phyloP scores from a whole-genome alignment of 2,329 filamentous ascomycete species.

The Pleoardoris graminearum region DNA sequence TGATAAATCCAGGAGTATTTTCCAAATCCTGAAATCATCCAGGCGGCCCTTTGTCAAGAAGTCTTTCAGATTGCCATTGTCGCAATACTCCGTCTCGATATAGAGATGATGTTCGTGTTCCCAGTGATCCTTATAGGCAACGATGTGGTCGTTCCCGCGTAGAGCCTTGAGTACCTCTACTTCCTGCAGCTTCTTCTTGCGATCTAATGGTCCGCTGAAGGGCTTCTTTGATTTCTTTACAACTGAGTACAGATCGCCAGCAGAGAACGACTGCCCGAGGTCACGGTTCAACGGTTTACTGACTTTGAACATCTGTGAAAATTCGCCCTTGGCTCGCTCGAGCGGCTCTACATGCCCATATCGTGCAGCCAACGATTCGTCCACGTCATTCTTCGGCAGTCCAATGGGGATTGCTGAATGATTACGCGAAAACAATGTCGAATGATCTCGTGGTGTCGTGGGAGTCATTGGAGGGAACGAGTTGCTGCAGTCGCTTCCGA shows the following conservation, averaged over 20 bases:
- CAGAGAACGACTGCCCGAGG: constrained; percentile 31
- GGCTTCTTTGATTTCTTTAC: constrained; percentile 91
- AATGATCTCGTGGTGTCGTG: constrained; percentile 66
- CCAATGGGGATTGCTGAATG: constrained; percentile 63
- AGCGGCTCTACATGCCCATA: constrained; percentile 75
- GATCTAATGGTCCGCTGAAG: constrained; percentile 76
- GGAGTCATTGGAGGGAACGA: constrained; percentile 78
- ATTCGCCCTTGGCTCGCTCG: constrained; percentile 82
- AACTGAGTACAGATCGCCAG: constrained; percentile 66
- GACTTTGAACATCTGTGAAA: constrained; percentile 89
- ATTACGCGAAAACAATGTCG: constrained; percentile 60
- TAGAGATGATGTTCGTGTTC: constrained; percentile 84
- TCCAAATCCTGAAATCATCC: constrained; percentile 98
- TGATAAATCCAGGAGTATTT: constrained; percentile 85
- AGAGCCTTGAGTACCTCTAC: constrained; percentile 78
- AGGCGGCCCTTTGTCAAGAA: constrained; percentile 85
- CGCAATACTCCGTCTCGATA: constrained; percentile 96
- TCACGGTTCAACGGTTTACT: constrained; percentile 51
- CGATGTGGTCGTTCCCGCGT: constrained; percentile 78
- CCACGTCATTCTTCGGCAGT: constrained; percentile 72
- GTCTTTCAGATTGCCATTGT: constrained; percentile 85
- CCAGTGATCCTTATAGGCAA: constrained; percentile 85
- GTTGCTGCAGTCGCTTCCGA: constrained; percentile 41
- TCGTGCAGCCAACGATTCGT: constrained; percentile 70
- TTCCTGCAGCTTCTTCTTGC: constrained; percentile 82